Percentiles rank a stretch among this genome's conserved stretches.
phyloP scores from a whole-genome alignment of 1,284 basidiomycete genomes.

The Rhodotorula sp. region DNA sequence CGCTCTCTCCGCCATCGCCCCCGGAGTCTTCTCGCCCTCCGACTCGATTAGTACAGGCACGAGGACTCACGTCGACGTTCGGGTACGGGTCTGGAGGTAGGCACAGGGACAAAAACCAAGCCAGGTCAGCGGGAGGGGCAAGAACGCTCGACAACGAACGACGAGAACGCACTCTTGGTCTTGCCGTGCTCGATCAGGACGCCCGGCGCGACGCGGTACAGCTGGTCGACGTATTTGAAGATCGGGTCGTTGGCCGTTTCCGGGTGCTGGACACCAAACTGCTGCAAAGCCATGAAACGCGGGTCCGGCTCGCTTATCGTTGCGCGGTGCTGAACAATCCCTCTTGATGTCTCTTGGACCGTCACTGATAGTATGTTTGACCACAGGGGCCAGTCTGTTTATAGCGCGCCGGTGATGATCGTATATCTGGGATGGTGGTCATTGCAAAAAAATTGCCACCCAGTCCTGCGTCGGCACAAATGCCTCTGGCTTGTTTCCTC shows the following conservation, averaged over 20 bases:
- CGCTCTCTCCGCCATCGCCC: too few species aligned
- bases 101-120: neutral
- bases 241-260: conserved; percentile 73
- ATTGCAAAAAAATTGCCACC: too few species aligned
- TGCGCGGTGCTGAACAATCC: too few species aligned
- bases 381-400: too few species aligned
- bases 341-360: too few species aligned
- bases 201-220: conserved; percentile 88
- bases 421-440: too few species aligned
- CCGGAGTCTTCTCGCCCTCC: neutral
- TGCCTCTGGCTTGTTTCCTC: too few species aligned
- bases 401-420: too few species aligned
- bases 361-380: too few species aligned
- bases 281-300: conserved; percentile 91
- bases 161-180: conserved; percentile 50
- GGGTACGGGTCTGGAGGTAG: neutral
- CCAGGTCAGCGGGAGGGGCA: neutral
- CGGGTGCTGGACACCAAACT: conserved; percentile 83
- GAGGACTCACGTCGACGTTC: conserved; percentile 3
- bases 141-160: conserved; percentile 1
- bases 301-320: conserved; percentile 99
- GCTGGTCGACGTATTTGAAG: conserved; percentile 82
- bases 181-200: conserved; percentile 76
- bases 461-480: too few species aligned
- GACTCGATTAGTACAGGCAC: neutral